Conservation (phyloP, 139 green algal species). For the Picochlorum costavermella region DNA sequence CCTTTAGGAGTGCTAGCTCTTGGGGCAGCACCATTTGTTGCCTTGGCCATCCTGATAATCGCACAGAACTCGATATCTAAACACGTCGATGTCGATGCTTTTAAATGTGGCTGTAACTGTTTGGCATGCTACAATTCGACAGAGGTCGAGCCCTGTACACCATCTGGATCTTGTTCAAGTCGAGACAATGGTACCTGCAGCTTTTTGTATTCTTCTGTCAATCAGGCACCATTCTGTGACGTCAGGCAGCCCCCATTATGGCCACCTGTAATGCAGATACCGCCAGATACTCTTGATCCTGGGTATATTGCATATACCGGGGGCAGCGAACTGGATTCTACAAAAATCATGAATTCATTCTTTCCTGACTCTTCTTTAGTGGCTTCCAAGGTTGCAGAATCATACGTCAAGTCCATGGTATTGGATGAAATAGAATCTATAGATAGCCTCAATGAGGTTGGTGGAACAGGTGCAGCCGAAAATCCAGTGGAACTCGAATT, state of each 20-base stretch:
- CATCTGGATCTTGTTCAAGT: slow-evolving; percentile 40
- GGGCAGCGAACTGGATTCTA: slow-evolving; percentile 4
- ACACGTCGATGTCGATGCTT: too few species aligned
- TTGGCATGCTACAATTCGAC: slow-evolving; percentile 45
- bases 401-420: slow-evolving; percentile 20
- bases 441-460: too few species aligned
- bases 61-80: too few species aligned
- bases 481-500: slow-evolving; percentile 8
- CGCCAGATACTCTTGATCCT: not conserved
- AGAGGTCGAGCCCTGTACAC: slow-evolving; percentile 37
- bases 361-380: slow-evolving; percentile 4
- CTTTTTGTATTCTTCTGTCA: slow-evolving; percentile 40
- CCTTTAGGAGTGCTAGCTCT: too few species aligned
- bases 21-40: too few species aligned
- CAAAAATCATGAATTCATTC: slow-evolving; percentile 25
- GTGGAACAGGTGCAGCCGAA: too few species aligned
- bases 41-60: too few species aligned
- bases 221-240: slow-evolving; percentile 45
- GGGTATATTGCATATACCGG: slow-evolving; percentile 6
- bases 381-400: slow-evolving; percentile 17
- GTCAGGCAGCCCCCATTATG: slow-evolving; percentile 41
- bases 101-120: not conserved
- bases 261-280: slow-evolving; percentile 44
- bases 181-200: slow-evolving; percentile 41
- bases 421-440: not conserved